Percentiles rank a stretch among this genome's conserved stretches.
Evolutionary conservation across 2,329 filamentous ascomycete species (phyloP).

Genomic region (Fusarium succisae): DNA sequence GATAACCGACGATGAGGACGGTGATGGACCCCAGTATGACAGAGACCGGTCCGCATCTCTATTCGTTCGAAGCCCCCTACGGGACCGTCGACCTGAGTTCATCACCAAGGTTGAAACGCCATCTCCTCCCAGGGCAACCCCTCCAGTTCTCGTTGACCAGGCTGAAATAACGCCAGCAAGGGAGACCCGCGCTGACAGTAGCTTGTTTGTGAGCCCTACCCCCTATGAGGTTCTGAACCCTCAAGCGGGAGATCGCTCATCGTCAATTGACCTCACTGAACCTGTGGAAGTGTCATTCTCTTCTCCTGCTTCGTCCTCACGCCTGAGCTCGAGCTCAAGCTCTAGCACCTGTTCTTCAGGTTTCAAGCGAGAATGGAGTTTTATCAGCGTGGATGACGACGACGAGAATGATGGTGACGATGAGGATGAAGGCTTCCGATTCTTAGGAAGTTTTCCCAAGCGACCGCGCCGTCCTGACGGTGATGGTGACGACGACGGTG

Average conservation of each 20-base stretch:
- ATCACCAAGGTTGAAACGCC: constrained; percentile 11
- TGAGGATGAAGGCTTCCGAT: background rate
- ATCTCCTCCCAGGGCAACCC: background rate
- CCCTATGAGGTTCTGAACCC: constrained; percentile 4
- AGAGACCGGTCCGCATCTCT: constrained; percentile 7
- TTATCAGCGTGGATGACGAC: background rate
- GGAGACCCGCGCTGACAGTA: constrained; percentile 21
- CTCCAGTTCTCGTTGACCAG: no score
- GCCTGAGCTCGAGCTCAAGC: background rate
- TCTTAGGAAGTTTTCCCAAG: background rate
- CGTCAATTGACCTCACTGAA: background rate
- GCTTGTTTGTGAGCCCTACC: constrained; percentile 28
- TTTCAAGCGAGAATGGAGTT: background rate
- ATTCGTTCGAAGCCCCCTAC: constrained; percentile 7
- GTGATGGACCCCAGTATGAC: background rate
- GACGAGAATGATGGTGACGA: background rate
- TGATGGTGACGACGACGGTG: background rate
- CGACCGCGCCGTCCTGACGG: background rate
- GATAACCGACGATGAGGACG: background rate
- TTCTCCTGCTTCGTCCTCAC: background rate
- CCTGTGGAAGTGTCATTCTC: background rate
- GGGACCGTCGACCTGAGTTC: background rate
- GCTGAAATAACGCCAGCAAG: background rate
- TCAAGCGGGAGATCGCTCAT: background rate
- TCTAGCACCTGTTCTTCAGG: background rate